Evolutionary conservation across 2,329 filamentous ascomycete genomes (phyloP), one percentile per base, ranked within the genome.

Genomic region (Scopulariopsis brevicaulis): DNA sequence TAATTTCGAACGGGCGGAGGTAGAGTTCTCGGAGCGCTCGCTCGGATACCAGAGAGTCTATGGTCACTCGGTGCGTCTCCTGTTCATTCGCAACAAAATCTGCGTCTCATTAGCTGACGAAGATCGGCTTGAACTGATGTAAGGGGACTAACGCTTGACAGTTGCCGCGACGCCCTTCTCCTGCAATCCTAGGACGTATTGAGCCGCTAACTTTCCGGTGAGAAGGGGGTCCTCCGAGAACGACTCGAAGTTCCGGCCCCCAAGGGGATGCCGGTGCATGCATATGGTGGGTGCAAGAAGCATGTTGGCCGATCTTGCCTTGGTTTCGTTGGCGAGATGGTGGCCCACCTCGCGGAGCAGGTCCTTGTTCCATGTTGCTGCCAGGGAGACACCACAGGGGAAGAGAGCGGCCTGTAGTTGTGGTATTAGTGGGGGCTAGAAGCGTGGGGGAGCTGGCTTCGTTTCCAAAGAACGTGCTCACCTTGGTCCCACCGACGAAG

Each of bases 191-290:
- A 81, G 83, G 65, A 89, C 85, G 61, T 89, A 89, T 60, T 86
- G 80, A 1, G 86, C 82, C 14, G 87, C 86, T 60, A 91, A 73
- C 61, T 85, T 87, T 35, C 88, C 88, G 0, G 88, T 89, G 5
- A 95, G 77, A 11, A 86, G 79, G 0, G 89, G 89, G 63, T 94
- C 90, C 69, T 94, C 90, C 0, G 87, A 90, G 68, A 91, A 94
- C 0, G 89, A 91, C 70, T 95, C 90, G 63, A 94, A 95, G 62
- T 91, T 91, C 60, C 90, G 80, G 20, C 90, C 90, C n/a, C 89
- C 89, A 0, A 94, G 77, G 0, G 90, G 90, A 55, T 88, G 88
- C 18, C 90, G 82, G 65, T 94, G 89, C 76, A 90, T 86, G 72
- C 89, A 91, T 37, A 91, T 84, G 1, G 89, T 92, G 2, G 88